Evolutionary conservation across 768 basidiomycete genomes (phyloP).

Genomic region (Rhizopogon vinicolor): DNA sequence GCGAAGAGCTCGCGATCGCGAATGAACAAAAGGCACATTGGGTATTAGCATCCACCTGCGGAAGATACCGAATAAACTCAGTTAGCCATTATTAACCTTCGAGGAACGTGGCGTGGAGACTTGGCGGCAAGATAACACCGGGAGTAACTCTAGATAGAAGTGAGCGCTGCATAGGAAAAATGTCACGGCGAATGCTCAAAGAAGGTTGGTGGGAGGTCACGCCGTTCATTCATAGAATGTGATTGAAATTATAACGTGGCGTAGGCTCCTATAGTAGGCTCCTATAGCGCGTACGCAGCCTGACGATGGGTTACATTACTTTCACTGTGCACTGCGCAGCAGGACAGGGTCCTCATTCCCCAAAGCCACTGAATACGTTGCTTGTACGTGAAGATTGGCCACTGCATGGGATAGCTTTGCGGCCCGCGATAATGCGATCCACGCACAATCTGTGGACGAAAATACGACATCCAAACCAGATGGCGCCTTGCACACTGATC

Average conservation of each 20-base stretch:
- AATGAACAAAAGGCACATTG: background rate
- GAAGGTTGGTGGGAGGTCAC: background rate
- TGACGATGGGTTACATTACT: background rate
- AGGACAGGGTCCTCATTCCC: background rate
- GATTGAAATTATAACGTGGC: background rate
- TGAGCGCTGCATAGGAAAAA: background rate
- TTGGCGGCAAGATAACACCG: constrained; percentile 16
- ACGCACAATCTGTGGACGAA: background rate
- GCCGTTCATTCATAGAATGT: background rate
- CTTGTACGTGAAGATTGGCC: background rate
- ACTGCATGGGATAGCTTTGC: background rate
- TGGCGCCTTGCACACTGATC: background rate
- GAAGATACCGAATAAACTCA: constrained; percentile 14
- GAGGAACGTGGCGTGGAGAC: constrained; percentile 27
- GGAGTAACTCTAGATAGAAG: constrained; percentile 10
- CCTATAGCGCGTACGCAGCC: background rate
- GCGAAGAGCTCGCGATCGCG: background rate
- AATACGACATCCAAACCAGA: background rate
- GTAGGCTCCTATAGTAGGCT: too few relatives aligned
- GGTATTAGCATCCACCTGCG: constrained; percentile 1
- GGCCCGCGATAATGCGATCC: background rate
- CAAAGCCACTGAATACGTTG: background rate
- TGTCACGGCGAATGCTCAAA: background rate
- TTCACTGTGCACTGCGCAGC: background rate
- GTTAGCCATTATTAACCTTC: constrained; percentile 21